These are phyloP conservation scores for Chlorella sp. DNA, from an alignment of 139 green algal genomes.

Conservation along the genomic window DNA sequence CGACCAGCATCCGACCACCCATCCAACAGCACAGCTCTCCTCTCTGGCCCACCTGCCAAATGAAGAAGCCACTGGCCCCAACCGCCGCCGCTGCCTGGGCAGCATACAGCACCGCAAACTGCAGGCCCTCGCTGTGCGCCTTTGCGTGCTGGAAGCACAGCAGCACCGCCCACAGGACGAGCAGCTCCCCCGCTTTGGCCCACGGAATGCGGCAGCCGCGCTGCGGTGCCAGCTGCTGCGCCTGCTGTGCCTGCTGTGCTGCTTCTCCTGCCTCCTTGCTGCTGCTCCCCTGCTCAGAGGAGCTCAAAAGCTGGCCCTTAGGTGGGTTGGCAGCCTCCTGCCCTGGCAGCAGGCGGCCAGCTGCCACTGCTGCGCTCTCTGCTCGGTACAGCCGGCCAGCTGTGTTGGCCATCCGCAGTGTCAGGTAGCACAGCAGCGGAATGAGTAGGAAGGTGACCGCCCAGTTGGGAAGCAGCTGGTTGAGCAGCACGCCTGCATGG, in stretches of 20 bases:
- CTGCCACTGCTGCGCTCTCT: background rate
- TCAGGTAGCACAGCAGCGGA: conserved; percentile 47
- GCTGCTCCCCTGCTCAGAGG: too few relatives aligned
- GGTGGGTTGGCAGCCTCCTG: too few relatives aligned
- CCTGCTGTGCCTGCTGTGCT: too few relatives aligned
- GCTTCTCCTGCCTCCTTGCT: too few relatives aligned
- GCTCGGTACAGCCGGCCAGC: conserved; percentile 12
- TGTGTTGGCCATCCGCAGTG: conserved; percentile 20
- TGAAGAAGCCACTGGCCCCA: conserved; percentile 10
- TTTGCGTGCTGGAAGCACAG: conserved; percentile 25
- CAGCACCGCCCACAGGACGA: conserved; percentile 35
- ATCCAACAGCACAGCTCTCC: too few relatives aligned
- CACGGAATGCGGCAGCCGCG: background rate
- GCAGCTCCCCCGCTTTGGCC: background rate
- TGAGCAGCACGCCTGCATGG: conserved; percentile 60
- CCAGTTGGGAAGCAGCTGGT: conserved; percentile 58
- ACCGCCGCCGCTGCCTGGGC: background rate
- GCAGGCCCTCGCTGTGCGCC: background rate
- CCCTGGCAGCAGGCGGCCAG: background rate
- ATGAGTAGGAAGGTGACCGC: conserved; percentile 50
- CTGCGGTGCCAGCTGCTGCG: background rate
- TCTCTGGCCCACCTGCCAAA: conserved; percentile 8
- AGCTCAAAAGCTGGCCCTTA: too few relatives aligned
- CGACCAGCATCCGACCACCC: too few relatives aligned
- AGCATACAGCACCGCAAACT: background rate